phyloP scores from a whole-genome alignment of 2,329 filamentous ascomycete genomes.

The Penicillium aurantiogriseum region DNA sequence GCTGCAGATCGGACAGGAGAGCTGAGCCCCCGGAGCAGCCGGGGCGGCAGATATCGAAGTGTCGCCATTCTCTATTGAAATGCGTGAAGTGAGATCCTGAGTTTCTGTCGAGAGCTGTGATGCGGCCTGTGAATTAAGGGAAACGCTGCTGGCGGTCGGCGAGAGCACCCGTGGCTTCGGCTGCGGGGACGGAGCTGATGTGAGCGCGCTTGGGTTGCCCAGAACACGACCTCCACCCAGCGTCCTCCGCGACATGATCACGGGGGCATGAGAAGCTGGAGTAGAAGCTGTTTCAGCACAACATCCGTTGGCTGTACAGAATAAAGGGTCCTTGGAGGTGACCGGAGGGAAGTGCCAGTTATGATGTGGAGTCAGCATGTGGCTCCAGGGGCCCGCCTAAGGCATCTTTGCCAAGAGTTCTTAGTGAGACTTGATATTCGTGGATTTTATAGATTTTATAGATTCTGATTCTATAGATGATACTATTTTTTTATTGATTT shows the following conservation, averaged over 20 bases:
- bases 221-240: conserved; percentile 90
- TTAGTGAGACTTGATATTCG: background rate
- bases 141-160: conserved; percentile 70
- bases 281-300: conserved; percentile 17
- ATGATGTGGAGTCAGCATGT: conserved; percentile 20
- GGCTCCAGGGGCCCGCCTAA: conserved; percentile 9
- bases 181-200: conserved; percentile 51
- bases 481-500: background rate
- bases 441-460: too few species aligned
- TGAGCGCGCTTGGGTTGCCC: conserved; percentile 80
- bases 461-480: too few species aligned
- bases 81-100: conserved; percentile 77
- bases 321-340: conserved; percentile 8
- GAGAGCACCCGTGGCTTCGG: conserved; percentile 52
- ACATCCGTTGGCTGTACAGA: conserved; percentile 22
- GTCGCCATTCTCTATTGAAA: conserved; percentile 66
- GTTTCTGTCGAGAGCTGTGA: conserved; percentile 68
- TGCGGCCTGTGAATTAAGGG: conserved; percentile 69
- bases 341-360: conserved; percentile 11
- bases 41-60: conserved; percentile 50
- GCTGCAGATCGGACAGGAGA: conserved; percentile 95
- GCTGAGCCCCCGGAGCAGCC: conserved; percentile 60
- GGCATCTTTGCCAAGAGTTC: conserved; percentile 13
- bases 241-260: conserved; percentile 76
- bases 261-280: conserved; percentile 35